These are phyloP conservation scores for Sporothrix schenckii DNA, from an alignment of 2,329 filamentous ascomycete species.

Conservation along the genomic window DNA sequence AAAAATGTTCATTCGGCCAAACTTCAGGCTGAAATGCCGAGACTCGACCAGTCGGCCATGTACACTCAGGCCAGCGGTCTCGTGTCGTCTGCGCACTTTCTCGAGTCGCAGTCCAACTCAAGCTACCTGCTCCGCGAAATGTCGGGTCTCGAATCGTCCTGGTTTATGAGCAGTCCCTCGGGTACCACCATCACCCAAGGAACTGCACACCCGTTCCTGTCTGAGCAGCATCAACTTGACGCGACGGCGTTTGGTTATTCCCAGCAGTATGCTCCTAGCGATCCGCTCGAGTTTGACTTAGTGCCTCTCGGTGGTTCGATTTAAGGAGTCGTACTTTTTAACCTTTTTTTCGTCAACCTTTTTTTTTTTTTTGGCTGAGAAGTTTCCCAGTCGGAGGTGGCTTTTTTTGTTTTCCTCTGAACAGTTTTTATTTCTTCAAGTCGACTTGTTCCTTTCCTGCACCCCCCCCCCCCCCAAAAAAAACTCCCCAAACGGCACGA, in stretches of 20 bases:
- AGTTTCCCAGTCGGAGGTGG: conserved; percentile 1
- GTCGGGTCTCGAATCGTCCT: conserved; percentile 8
- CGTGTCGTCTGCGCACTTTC: conserved; percentile 40
- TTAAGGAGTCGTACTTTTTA: not conserved
- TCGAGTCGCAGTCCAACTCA: conserved; percentile 29
- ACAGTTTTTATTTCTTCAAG: not conserved
- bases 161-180: conserved; percentile 20
- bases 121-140: conserved; percentile 25
- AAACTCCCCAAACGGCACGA: not conserved
- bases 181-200: conserved; percentile 29
- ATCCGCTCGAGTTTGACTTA: conserved; percentile 18
- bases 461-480: no score
- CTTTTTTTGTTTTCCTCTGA: not conserved
- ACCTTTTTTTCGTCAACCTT: not conserved
- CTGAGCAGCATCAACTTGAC: not conserved
- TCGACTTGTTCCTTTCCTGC: not conserved
- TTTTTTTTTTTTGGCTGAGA: no score
- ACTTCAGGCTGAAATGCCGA: conserved; percentile 1
- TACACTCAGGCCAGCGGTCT: conserved; percentile 31
- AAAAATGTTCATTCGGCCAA: not conserved
- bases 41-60: conserved; percentile 25
- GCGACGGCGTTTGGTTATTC: conserved; percentile 3
- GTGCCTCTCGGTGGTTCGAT: not conserved
- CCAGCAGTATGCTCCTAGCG: not conserved
- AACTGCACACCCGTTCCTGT: conserved; percentile 11